phyloP scores from a whole-genome alignment of 2,329 filamentous ascomycete genomes.

The Cercospora nicotianae region DNA sequence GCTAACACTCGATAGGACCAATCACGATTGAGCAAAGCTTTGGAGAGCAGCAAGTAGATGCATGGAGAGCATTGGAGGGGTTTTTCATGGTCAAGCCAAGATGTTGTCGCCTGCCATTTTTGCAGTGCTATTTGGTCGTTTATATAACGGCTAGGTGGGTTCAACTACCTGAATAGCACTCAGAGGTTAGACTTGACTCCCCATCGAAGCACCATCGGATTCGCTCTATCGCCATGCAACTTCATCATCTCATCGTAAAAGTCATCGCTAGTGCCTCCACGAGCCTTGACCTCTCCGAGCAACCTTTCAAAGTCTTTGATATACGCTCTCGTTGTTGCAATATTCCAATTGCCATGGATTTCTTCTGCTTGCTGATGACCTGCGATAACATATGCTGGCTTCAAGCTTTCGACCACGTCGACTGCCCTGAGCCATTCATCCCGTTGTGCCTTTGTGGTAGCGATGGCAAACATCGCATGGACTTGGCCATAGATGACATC shows the following conservation, averaged over 20 bases:
- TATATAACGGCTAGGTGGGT: too few relatives aligned
- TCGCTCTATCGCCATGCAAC: not conserved
- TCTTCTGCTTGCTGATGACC: constrained; percentile 16
- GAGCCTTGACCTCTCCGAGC: not conserved
- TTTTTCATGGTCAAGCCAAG: too few relatives aligned
- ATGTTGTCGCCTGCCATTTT: too few relatives aligned
- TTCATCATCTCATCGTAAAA: not conserved
- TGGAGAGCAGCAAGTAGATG: too few relatives aligned
- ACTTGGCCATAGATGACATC: constrained; percentile 22
- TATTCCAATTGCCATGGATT: constrained; percentile 7
- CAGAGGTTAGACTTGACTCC: not conserved
- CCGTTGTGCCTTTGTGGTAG: constrained; percentile 11
- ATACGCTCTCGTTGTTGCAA: constrained; percentile 13
- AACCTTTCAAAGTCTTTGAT: constrained; percentile 11
- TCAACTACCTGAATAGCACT: not conserved
- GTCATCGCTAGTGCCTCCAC: not conserved
- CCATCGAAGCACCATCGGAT: not conserved
- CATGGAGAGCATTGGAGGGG: too few relatives aligned
- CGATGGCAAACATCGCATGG: constrained; percentile 15
- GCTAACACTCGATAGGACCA: not conserved
- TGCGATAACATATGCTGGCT: constrained; percentile 10
- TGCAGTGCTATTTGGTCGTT: too few relatives aligned
- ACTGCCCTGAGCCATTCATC: constrained; percentile 18
- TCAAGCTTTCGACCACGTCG: constrained; percentile 15
- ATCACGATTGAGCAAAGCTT: not conserved